Evolutionary conservation across 768 basidiomycete genomes (phyloP), one percentile per base, ranked within the genome.

Genomic region (Dacryopinax spathularia): DNA sequence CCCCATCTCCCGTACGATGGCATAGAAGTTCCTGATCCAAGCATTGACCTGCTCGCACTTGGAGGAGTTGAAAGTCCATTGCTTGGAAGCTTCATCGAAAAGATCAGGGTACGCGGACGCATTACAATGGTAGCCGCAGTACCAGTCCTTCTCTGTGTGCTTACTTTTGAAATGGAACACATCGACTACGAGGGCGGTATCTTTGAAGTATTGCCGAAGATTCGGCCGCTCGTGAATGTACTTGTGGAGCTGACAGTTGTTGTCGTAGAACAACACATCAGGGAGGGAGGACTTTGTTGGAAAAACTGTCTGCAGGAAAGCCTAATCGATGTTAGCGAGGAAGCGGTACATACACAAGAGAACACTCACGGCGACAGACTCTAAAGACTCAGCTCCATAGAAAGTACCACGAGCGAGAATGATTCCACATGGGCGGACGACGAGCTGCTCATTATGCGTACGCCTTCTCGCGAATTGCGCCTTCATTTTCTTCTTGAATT

Each of bases 141-240:
- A 70, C 0, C n/a, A 60, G 33, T 74, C 69, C 0, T 39, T 65
- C 31, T 70, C 65, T 10, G 69, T 72, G 68, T 77, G 77, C 62
- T 77, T 77, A 22, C 66, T 69, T n/a, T 72, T 71, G 68, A 71
- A 75, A 33, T 78, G 77, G 31, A 77, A 78, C 0, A 76, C 73
- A 36, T 78, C 74, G 0, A 78, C 73, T 1, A 77, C 33, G 4
- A 31, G 18, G 13, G 60, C 41, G 4, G 34, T 34, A 7, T 60
- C 34, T 3, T 16, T 33, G 36, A 67, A 0, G 72, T 69, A 15
- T 73, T 66, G 33, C 33, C 34, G 27, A 18, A 48, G 43, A 34
- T 31, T 22, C 4, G 7, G 6, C 4, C 61, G 33, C 2, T 18
- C 48, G 3, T 22, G 25, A 29, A 56, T 3, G 29, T 56, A 56